Conservation (phyloP, 2,329 filamentous ascomycete species). For the Boeremia lycopersici region DNA sequence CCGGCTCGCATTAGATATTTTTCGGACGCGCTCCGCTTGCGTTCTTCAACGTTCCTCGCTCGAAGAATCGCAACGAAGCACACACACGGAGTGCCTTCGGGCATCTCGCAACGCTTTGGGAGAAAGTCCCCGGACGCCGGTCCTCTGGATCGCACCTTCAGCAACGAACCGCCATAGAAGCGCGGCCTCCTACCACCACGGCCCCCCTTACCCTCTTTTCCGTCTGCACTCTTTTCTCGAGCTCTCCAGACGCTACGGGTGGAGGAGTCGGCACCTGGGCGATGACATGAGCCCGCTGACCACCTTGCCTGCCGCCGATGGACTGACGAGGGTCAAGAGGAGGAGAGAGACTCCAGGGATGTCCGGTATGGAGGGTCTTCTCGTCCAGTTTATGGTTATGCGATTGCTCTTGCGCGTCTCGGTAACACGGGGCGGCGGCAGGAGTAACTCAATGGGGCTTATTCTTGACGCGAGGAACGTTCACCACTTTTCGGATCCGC, state of each 20-base stretch:
- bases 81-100: slow-evolving; percentile 71
- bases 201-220: slow-evolving; percentile 57
- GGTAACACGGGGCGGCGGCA: slow-evolving; percentile 38
- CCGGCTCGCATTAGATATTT: slow-evolving; percentile 28
- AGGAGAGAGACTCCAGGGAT: slow-evolving; percentile 33
- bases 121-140: slow-evolving; percentile 99
- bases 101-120: slow-evolving; percentile 76
- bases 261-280: slow-evolving; percentile 65
- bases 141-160: slow-evolving; percentile 65
- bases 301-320: slow-evolving; percentile 40
- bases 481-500: slow-evolving; percentile 54
- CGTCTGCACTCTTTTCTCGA: slow-evolving; percentile 57
- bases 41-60: slow-evolving; percentile 78
- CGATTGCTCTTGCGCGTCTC: slow-evolving; percentile 73
- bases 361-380: slow-evolving; percentile 60
- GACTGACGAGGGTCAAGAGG: slow-evolving; percentile 35
- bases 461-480: slow-evolving; percentile 98
- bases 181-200: slow-evolving; percentile 71
- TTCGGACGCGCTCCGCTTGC: slow-evolving; percentile 1
- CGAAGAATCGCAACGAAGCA: slow-evolving; percentile 99
- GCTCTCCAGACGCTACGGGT: slow-evolving; percentile 26
- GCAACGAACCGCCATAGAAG: slow-evolving; percentile 99
- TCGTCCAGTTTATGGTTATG: slow-evolving; percentile 98
- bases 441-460: slow-evolving; percentile 99
- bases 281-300: slow-evolving; percentile 87